phyloP scores from a whole-genome alignment of 2,329 filamentous ascomycete genomes.

The Monosporascus sp. region DNA sequence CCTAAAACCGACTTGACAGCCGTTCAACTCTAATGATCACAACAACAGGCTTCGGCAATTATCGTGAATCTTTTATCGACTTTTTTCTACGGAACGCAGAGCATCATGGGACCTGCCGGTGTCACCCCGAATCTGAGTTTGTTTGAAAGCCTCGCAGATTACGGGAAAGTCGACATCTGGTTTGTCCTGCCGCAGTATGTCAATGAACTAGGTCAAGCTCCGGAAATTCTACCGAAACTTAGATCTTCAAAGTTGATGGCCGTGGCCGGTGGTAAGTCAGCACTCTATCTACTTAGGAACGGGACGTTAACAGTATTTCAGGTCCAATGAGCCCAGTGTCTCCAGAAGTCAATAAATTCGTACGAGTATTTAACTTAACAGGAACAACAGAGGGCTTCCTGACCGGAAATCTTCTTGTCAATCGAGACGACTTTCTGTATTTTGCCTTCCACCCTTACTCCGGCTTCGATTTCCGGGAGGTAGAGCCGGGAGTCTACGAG shows the following conservation, averaged over 20 bases:
- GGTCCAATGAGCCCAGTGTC: too few species aligned
- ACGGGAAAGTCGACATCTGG: conserved; percentile 32
- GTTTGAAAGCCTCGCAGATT: conserved; percentile 27
- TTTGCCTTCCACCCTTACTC: conserved; percentile 30
- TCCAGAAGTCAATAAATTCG: conserved; percentile 24
- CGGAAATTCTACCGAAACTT: conserved; percentile 25
- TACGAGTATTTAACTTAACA: conserved; percentile 28
- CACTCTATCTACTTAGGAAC: too few species aligned
- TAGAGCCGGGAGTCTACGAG: conserved; percentile 24
- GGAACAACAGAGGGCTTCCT: conserved; percentile 30
- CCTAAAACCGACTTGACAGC: not conserved
- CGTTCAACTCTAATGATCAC: not conserved
- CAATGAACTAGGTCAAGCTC: conserved; percentile 28
- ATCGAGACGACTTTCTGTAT: conserved; percentile 21
- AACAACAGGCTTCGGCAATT: conserved; percentile 32
- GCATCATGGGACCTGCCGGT: conserved; percentile 29
- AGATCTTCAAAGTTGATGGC: conserved; percentile 28
- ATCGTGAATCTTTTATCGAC: conserved; percentile 36
- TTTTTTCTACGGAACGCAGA: conserved; percentile 28
- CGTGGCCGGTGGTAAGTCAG: not conserved
- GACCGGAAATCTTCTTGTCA: conserved; percentile 24
- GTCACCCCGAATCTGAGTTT: conserved; percentile 31
- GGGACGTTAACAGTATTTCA: too few species aligned
- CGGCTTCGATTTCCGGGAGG: conserved; percentile 28
- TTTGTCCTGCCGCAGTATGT: conserved; percentile 31